Evolutionary conservation across 2,329 filamentous ascomycete species (phyloP).

Genomic region (Alternaria sp.): DNA sequence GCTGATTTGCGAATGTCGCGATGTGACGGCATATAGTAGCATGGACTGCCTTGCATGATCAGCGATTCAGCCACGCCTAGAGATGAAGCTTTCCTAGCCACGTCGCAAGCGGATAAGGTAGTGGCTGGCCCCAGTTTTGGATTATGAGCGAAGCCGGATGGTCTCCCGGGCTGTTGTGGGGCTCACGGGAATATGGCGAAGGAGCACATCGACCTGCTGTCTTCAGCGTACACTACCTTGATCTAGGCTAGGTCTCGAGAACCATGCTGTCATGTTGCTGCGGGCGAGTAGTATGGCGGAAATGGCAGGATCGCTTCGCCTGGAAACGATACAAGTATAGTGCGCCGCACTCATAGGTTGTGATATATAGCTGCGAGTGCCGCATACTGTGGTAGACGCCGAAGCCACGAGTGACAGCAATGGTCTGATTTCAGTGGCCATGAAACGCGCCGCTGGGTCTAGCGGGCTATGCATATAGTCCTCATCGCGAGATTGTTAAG

Average conservation of each 20-base stretch:
- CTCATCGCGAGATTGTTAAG: not conserved
- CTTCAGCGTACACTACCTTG: constrained; percentile 1
- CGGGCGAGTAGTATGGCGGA: constrained; percentile 9
- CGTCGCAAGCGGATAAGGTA: constrained; percentile 8
- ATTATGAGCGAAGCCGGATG: constrained; percentile 12
- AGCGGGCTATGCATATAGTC: not conserved
- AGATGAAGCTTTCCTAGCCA: constrained; percentile 16
- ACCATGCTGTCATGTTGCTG: not conserved
- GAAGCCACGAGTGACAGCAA: not conserved
- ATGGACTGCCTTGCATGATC: constrained; percentile 5
- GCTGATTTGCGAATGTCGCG: not conserved
- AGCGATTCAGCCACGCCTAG: constrained; percentile 19
- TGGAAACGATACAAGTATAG: not conserved
- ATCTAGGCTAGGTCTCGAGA: not conserved
- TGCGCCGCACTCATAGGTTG: not conserved
- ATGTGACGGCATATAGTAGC: not conserved
- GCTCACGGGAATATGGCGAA: constrained; percentile 11
- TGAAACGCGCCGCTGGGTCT: not conserved
- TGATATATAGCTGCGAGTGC: constrained; percentile 1
- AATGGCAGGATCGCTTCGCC: constrained; percentile 2
- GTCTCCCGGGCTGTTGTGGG: constrained; percentile 18
- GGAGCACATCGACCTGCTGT: constrained; percentile 6
- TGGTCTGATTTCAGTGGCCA: not conserved
- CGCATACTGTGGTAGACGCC: not conserved
- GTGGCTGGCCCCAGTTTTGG: constrained; percentile 13